These are phyloP conservation scores for Trichosanthes truncata DNA, from an alignment of 306 rosid genomes.

Conservation along the genomic window DNA sequence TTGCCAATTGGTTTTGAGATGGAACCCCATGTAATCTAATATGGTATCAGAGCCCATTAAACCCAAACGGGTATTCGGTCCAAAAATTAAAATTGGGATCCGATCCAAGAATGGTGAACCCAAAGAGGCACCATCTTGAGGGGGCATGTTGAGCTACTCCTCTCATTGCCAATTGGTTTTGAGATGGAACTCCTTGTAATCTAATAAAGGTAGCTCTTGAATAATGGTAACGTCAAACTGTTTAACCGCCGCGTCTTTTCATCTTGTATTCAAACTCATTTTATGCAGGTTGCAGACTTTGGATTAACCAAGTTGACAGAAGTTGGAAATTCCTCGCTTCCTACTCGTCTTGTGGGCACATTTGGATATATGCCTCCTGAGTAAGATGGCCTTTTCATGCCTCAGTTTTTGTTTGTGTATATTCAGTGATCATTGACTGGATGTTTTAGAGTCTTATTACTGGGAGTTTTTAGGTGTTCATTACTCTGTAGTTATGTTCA, in stretches of 20 bases:
- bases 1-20: no score
- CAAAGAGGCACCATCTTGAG: no score
- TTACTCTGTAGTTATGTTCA: neutral
- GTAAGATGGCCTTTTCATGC: conserved; percentile 30
- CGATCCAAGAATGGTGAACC: no score
- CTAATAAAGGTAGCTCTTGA: conserved; percentile 49
- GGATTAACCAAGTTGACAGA: conserved; percentile 86
- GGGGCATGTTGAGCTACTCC: no score
- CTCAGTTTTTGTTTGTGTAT: neutral
- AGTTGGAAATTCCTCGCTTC: conserved; percentile 73
- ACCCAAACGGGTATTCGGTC: no score
- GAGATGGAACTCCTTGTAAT: no score
- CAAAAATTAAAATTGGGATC: no score
- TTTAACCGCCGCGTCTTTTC: conserved; percentile 6
- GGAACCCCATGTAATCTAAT: no score
- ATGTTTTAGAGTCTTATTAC: neutral
- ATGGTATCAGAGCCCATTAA: no score
- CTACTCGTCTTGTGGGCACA: conserved; percentile 82
- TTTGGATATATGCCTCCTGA: conserved; percentile 96
- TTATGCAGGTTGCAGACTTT: conserved; percentile 87
- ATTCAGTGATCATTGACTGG: neutral
- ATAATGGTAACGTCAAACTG: neutral
- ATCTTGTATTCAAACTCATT: conserved; percentile 3
- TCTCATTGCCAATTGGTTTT: no score
- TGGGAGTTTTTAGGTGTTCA: neutral